Evolutionary conservation across 306 rosid species (phyloP).

Genomic region (cucumber (Cucumis sativus)): Cucumber_9930_V3 NC_026661.2:11589501-11590000

Average conservation of each 20-base stretch:
- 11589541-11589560: neutral
- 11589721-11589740: neutral
- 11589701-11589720: too few species aligned
- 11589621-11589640: neutral
- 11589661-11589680: neutral
- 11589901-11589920: neutral
- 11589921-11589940: neutral
- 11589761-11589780: neutral
- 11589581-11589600: neutral
- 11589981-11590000: conserved; percentile 8
- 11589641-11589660: neutral
- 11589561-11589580: neutral
- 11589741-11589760: neutral
- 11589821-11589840: neutral
- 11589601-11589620: neutral
- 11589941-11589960: neutral
- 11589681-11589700: too few species aligned
- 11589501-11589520: neutral
- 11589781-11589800: neutral
- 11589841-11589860: neutral
- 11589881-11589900: neutral
- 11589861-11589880: neutral
- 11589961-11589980: neutral
- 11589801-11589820: neutral
- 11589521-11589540: neutral